Base-by-base conservation (phyloP, 2,329 filamentous ascomycete species). In the Chrysosporium keratinophilum region DNA sequence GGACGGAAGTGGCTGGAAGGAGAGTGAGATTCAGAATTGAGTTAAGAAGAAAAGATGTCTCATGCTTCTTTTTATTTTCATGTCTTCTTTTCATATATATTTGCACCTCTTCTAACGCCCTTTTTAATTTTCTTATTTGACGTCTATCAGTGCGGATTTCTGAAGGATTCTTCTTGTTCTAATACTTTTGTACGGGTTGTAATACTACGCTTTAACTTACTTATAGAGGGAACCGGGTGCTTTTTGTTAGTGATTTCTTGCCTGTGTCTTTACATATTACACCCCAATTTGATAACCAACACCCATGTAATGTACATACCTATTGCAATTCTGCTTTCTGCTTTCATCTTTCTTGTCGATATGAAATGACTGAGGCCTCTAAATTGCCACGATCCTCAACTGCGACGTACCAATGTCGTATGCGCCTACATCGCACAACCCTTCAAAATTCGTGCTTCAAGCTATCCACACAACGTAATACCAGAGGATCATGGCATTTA, bases 1-100 rank as follows among this genome's bases (percentile, higher is more conserved):
- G 12, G 73, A 71, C 41, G 73, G 71, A 3, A 76, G 76, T 51
- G 75, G 73, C 10, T 88, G 85, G 84, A 85, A 80, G 59, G 78
- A 86, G 67, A 75, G 75, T 49, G 85, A 88, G 71, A 74, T 88
- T 48, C 77, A 88, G 69, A 81, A 80, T 56, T 85, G 68, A 59
- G 45, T 49, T 55, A 35, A 56, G 31, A 9, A 40, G n/a, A 14
- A 7, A 34, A 9, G 14, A 7, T 28, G 4, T 51, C 10, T 34
- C 5, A n/a, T 45, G 2, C 11, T 28, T 50, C 12, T 50, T 17
- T 34, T 35, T 23, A 34, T 35, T 31, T 40, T 19, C n/a, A 23
- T 15, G 5, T 7, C 35, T 17, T 23, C 23, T 10, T 42, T 19
- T 11, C 10, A 34, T 46, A 34, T 28, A 31, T 3, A 11, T 40